phyloP scores from a whole-genome alignment of 192 early-diverging fungal species.

The Entomortierella parvispora region DNA sequence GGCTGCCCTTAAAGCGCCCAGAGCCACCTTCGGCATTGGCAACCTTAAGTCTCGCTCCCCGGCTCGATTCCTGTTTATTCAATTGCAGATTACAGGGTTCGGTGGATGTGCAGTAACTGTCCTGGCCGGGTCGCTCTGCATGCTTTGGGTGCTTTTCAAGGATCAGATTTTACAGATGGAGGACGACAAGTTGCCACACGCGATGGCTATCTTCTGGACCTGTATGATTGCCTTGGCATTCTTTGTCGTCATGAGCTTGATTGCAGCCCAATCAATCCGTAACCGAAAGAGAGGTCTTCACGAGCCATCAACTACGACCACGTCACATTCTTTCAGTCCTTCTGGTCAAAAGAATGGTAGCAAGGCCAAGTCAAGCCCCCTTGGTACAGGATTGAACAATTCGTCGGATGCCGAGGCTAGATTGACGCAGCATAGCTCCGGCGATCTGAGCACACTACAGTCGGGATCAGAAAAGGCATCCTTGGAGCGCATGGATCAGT shows the following conservation, averaged over 20 bases:
- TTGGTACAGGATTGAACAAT: neutral
- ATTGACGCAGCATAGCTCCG: constrained; percentile 24
- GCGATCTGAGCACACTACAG: constrained; percentile 13
- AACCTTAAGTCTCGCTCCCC: constrained; percentile 43
- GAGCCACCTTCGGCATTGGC: constrained; percentile 41
- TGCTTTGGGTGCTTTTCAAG: constrained; percentile 37
- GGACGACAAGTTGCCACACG: constrained; percentile 12
- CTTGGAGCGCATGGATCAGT: constrained; percentile 19
- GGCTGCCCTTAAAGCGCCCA: constrained; percentile 39
- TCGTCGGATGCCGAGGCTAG: constrained; percentile 18
- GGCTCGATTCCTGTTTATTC: constrained; percentile 43
- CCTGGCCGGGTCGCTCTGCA: constrained; percentile 29
- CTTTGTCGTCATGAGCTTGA: constrained; percentile 19
- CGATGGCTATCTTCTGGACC: constrained; percentile 41
- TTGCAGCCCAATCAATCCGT: constrained; percentile 35
- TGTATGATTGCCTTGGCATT: constrained; percentile 38
- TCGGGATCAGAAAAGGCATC: constrained; percentile 22
- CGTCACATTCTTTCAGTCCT: constrained; percentile 4
- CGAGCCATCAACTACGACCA: constrained; percentile 26
- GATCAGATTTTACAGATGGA: constrained; percentile 23
- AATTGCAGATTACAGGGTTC: constrained; percentile 44
- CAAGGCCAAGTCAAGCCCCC: constrained; percentile 4
- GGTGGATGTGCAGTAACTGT: constrained; percentile 36
- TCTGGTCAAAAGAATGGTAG: constrained; percentile 16
- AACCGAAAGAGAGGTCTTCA: constrained; percentile 28